Evolutionary conservation across 2,329 filamentous ascomycete genomes (phyloP), one percentile per base, ranked within the genome.

Genomic region (Chaetothyriales sp.): DNA sequence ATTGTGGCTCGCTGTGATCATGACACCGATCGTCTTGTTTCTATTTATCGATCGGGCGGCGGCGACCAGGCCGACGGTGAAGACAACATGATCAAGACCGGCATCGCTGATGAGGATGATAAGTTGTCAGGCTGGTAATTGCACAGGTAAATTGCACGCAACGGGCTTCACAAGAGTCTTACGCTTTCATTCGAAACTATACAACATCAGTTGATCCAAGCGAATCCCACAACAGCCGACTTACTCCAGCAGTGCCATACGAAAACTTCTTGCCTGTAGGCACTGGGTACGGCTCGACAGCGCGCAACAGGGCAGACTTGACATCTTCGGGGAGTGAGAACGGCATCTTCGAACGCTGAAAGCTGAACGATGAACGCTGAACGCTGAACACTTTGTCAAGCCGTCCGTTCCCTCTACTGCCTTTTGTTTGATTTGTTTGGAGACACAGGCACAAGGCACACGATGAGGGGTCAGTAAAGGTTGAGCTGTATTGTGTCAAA

Each of bases 1-100:
- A 70, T 95, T 95, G 74, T 95, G 88, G 63, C 86, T 93, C 55
- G 88, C 88, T 43, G 88, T 95, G 67, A 95, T 85, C 88, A 95
- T 95, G 59, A 98, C 83, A 63, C 92, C 92, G 63, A 98, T 94
- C 61, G 86, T 84, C 72, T 93, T 86, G 66, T 83, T 83, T 61
- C 93, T 79, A 70, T 92, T 93, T 65, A 87, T 85, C 58, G 88
- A 95, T 56, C 92, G 84, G 48, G 96, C 77, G 51, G 85, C 81
- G 28, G 92, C 86, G 52, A 95, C 79, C 54, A 98, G 78, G 48
- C 90, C 92, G 58, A 95, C 89, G 46, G 89, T 83, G 70, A 90
- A 95, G 60, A 94, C 80, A 57, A 98, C 87, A 59, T 61, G 59
- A 39, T 61, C 58, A 50, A 61, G 47, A 10, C 58, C 54, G 42